Conservation (phyloP, 768 basidiomycete species). For the Collybiopsis luxurians region DNA sequence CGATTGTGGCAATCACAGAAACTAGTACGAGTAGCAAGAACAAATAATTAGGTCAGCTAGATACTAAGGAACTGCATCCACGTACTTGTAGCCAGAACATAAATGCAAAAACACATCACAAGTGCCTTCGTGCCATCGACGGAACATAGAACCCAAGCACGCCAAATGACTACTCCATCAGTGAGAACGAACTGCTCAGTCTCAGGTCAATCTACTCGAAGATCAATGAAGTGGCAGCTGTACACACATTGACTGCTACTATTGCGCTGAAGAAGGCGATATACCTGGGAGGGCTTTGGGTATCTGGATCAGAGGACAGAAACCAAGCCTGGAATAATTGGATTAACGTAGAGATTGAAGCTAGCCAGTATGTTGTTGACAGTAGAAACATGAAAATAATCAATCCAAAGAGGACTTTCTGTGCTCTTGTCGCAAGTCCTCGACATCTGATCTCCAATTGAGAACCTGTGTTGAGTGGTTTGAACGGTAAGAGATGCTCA, state of each 20-base stretch:
- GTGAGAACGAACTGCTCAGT: neutral
- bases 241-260: neutral
- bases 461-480: neutral
- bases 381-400: conserved; percentile 4
- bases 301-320: neutral
- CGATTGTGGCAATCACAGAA: neutral
- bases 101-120: neutral
- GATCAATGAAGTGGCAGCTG: neutral
- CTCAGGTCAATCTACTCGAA: neutral
- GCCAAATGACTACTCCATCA: conserved; percentile 6
- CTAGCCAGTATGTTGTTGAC: neutral
- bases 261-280: neutral
- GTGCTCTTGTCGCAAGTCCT: neutral
- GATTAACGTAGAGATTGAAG: no score
- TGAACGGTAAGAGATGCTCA: neutral
- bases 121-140: neutral
- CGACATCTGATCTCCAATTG: neutral
- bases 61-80: neutral
- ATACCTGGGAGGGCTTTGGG: neutral
- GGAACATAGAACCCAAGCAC: conserved; percentile 6
- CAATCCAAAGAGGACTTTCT: conserved; percentile 1
- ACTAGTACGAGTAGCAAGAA: neutral
- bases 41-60: neutral
- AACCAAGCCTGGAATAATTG: conserved; percentile 2
- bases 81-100: neutral